Conservation (phyloP, 169 alveolate genomes). For the Plasmodium fragile region DNA sequence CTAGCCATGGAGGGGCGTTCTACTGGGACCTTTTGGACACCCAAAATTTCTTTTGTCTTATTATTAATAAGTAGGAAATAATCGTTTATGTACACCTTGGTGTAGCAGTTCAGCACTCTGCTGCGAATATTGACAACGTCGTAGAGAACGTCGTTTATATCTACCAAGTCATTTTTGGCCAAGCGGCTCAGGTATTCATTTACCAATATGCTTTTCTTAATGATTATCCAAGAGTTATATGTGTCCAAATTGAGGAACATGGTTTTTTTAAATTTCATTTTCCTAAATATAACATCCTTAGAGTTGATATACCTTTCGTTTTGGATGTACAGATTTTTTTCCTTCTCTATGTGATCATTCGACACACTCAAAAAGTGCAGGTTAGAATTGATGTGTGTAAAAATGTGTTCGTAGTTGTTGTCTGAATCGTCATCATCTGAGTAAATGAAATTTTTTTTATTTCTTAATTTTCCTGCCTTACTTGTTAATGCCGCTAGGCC, state of each 20-base stretch:
- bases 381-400: conserved; percentile 63
- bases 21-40: conserved; percentile 21
- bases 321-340: conserved; percentile 51
- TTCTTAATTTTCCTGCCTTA: not conserved
- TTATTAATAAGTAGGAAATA: conserved; percentile 29
- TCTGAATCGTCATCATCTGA: conserved; percentile 76
- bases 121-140: conserved; percentile 19
- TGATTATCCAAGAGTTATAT: conserved; percentile 53
- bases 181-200: conserved; percentile 30
- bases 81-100: conserved; percentile 58
- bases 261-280: conserved; percentile 32
- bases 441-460: conserved; percentile 31
- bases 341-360: conserved; percentile 73
- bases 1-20: not conserved
- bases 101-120: conserved; percentile 33
- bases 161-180: conserved; percentile 46
- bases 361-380: conserved; percentile 63
- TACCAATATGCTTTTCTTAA: conserved; percentile 43
- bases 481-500: not conserved
- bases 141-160: conserved; percentile 59
- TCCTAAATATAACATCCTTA: conserved; percentile 55
- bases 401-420: conserved; percentile 62
- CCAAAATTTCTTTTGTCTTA: conserved; percentile 70
- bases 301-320: conserved; percentile 41
- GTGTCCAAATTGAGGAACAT: conserved; percentile 53